Percentiles rank a stretch among this genome's conserved stretches.
Evolutionary conservation across 2,329 filamentous ascomycete genomes (phyloP).

Genomic region (Beauveria brongniartii): DNA sequence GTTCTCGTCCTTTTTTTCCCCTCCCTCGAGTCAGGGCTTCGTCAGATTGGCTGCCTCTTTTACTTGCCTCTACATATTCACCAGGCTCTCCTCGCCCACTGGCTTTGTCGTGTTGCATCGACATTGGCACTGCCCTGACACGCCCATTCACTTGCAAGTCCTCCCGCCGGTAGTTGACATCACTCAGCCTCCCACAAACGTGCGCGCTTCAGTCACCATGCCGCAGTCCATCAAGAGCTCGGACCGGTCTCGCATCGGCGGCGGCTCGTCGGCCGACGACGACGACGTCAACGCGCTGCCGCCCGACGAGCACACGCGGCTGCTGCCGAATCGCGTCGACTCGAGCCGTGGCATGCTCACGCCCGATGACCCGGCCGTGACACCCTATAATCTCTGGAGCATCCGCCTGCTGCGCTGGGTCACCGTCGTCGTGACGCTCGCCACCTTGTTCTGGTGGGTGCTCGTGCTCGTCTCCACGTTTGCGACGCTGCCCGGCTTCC

Average conservation of each 20-base stretch:
- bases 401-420: slow-evolving; percentile 73
- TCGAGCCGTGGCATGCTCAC: slow-evolving; percentile 29
- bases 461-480: slow-evolving; percentile 84
- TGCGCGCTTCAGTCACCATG: neutral
- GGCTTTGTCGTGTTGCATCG: no score
- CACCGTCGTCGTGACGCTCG: slow-evolving; percentile 64
- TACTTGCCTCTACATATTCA: neutral
- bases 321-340: slow-evolving; percentile 62
- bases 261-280: slow-evolving; percentile 3
- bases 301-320: slow-evolving; percentile 50
- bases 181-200: no score
- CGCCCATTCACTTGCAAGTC: no score
- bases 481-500: slow-evolving; percentile 78
- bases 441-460: slow-evolving; percentile 89
- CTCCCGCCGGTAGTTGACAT: no score
- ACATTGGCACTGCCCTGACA: no score
- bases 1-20: neutral
- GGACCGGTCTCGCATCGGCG: neutral
- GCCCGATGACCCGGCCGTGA: slow-evolving; percentile 48
- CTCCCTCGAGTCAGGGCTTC: neutral
- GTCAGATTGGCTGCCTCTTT: neutral
- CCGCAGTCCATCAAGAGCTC: slow-evolving; percentile 1
- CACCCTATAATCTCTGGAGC: slow-evolving; percentile 91
- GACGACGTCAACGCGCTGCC: slow-evolving; percentile 21
- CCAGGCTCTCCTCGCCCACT: no score